Base-by-base conservation (phyloP, 2,329 filamentous ascomycete species). In the Amauroascus niger region DNA sequence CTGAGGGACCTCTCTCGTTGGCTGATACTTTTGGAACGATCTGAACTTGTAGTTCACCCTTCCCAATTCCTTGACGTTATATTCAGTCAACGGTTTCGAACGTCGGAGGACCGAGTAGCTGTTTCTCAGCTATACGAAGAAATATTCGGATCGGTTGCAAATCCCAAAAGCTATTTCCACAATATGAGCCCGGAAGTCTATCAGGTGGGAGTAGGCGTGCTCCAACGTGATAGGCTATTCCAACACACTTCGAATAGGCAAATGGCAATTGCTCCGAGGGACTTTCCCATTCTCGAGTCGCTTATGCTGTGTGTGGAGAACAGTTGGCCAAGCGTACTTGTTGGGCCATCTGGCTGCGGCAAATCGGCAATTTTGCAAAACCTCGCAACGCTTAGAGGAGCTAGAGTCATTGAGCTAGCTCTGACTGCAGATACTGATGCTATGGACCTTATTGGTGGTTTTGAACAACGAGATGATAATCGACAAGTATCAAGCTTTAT, bases 361-460 rank as follows among this genome's bases (percentile, higher is more conserved):
- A 98, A 98, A 69, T 91, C 88, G 1, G 79, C 81, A 4, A 76
- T 95, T 4, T 73, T 98, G 13, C 79, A 84, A 56, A 84, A 91
- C 58, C 76, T 95, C 26, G 90, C 93, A n/a, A 83, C 86, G 11
- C 72, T 86, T 22, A 81, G 81, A 40, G 93, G 93, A 22, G 85
- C 85, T 53, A 76, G 82, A 1, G 74, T 97, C 2, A 79, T 90
- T 30, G 86, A 88, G 14, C 87, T 97, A 62, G 83, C 90, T 0
- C 82, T 98, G 71, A 98, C 95, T 65, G 85, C 90, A 6, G 94
- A 98, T 62, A 87, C 95, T 43, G 93, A 98, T 67, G 90, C 91
- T 0, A 95, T 95, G 83, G 93, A 98, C 69, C 80, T 98, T 53
- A 88, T 98, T 54, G 93, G 93, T 63, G 93, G 93, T 0, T 98